These are phyloP conservation scores for Aureobasidium mangrovei DNA, from an alignment of 2,329 filamentous ascomycete genomes.

Conservation along the genomic window DNA sequence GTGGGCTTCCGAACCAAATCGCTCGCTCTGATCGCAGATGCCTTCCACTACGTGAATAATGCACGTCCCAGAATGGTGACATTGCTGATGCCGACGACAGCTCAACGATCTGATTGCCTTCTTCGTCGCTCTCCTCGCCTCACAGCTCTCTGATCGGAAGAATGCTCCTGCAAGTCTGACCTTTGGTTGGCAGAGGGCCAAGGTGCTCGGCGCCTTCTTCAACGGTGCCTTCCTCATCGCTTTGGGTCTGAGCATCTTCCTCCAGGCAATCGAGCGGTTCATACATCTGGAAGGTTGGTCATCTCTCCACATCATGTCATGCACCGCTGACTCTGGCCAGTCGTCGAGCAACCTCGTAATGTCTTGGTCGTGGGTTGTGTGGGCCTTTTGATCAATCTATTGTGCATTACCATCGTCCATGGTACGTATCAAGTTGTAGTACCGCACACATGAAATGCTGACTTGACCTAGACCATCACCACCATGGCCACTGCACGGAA, in stretches of 20 bases:
- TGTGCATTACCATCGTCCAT: conserved; percentile 53
- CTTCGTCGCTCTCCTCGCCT: conserved; percentile 54
- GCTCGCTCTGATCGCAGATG: conserved; percentile 64
- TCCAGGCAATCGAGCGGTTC: conserved; percentile 67
- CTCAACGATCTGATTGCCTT: conserved; percentile 65
- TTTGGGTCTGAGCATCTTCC: conserved; percentile 60
- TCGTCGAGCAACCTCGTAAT: conserved; percentile 54
- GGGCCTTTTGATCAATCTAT: conserved; percentile 57
- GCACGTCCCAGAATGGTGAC: background rate
- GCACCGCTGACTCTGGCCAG: conserved; percentile 34
- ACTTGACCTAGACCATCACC: conserved; percentile 7
- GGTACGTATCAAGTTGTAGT: background rate
- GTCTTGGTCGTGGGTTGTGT: conserved; percentile 62
- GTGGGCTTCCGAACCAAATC: conserved; percentile 64
- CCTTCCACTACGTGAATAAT: conserved; percentile 61
- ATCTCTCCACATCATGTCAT: conserved; percentile 27
- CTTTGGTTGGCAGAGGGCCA: conserved; percentile 69
- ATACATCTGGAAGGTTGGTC: conserved; percentile 35
- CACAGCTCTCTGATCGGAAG: conserved; percentile 51
- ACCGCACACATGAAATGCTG: background rate
- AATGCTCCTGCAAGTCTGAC: conserved; percentile 52
- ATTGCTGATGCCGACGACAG: conserved; percentile 29
- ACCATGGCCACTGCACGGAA: conserved; percentile 1
- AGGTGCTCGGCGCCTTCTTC: conserved; percentile 69
- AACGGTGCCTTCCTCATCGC: conserved; percentile 68